Evolutionary conservation across 139 green algal species (phyloP), one percentile per base, ranked within the genome.

Genomic region (Diplosphaera chodatii): DNA sequence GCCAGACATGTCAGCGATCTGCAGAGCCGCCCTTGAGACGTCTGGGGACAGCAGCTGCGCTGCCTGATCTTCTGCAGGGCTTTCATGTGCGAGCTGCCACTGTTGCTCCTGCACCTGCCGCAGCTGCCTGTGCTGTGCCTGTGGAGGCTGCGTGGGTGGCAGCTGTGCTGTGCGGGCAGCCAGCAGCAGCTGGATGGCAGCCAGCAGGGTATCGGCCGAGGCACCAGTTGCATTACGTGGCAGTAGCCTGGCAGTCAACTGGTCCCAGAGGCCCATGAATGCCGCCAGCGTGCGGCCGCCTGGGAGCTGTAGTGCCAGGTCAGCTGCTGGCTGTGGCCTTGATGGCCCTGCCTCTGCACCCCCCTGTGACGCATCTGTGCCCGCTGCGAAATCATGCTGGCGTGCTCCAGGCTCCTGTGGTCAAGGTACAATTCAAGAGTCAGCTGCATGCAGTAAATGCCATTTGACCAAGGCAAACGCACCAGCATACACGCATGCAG

Each of bases 11-110:
- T n/a, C n/a, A n/a, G n/a, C n/a, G n/a, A n/a, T n/a, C 48, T 59
- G 18, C 48, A 27, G 48, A n/a, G n/a, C n/a, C n/a, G n/a, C n/a
- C n/a, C n/a, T n/a, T n/a, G n/a, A n/a, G n/a, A n/a, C n/a, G n/a
- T n/a, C 48, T 5, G 18, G 13, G 10, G 3, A 18, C 8, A 59
- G 16, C 48, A 18, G 13, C 48, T 23, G 16, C 4, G 16, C 48
- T 65, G 40, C 16, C n/a, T n/a, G n/a, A n/a, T n/a, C n/a, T n/a
- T n/a, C n/a, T n/a, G n/a, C n/a, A n/a, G n/a, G 28, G 63, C 41
- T 59, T 65, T 33, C 63, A n/a, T 65, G 68, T 27, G 55, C 40
- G 40, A 41, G 68, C 68, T 65, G 68, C 41, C 28, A 65, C 34
- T 59, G 63, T 40, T 56, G 48, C 41, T 41, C 48, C 68, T 32